phyloP scores from a whole-genome alignment of 2,329 filamentous ascomycete species.

The Ceratocystis colombiana region DNA sequence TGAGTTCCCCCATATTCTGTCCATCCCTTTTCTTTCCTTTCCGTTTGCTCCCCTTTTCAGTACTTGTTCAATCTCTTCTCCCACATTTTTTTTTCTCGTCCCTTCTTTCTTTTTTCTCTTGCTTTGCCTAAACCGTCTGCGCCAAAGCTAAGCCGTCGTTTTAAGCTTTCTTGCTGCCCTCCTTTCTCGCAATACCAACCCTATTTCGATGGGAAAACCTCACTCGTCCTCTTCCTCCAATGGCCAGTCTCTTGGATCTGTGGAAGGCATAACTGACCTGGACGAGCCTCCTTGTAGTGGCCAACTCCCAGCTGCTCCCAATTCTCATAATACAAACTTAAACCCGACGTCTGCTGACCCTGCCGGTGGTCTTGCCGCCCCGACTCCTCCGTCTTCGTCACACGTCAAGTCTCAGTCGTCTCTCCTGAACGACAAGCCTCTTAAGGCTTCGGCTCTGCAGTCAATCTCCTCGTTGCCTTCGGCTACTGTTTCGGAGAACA shows the following conservation, averaged over 20 bases:
- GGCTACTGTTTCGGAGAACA: slow-evolving; percentile 19
- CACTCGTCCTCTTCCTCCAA: slow-evolving; percentile 26
- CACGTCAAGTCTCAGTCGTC: neutral
- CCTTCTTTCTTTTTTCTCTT: neutral
- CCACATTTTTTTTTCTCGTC: neutral
- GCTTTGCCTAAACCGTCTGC: neutral
- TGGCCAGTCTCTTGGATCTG: slow-evolving; percentile 27
- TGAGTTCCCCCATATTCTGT: neutral
- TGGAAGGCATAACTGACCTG: slow-evolving; percentile 27
- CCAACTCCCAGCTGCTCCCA: slow-evolving; percentile 20
- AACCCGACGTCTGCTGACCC: slow-evolving; percentile 5
- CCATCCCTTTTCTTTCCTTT: slow-evolving; percentile 1
- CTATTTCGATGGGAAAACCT: slow-evolving; percentile 28
- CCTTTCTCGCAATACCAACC: slow-evolving; percentile 17
- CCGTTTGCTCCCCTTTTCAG: neutral
- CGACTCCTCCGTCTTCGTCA: slow-evolving; percentile 5
- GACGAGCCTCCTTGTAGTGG: slow-evolving; percentile 27
- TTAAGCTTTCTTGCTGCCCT: slow-evolving; percentile 16
- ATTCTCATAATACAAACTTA: neutral
- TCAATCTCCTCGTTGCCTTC: slow-evolving; percentile 20
- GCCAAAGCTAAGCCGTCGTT: neutral
- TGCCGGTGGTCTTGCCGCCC: neutral
- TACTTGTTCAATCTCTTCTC: neutral
- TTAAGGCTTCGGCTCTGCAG: slow-evolving; percentile 8
- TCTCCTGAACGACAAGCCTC: slow-evolving; percentile 3